phyloP scores from a whole-genome alignment of 352 stramenopile species.

The Phytophthora podocarpi region DNA sequence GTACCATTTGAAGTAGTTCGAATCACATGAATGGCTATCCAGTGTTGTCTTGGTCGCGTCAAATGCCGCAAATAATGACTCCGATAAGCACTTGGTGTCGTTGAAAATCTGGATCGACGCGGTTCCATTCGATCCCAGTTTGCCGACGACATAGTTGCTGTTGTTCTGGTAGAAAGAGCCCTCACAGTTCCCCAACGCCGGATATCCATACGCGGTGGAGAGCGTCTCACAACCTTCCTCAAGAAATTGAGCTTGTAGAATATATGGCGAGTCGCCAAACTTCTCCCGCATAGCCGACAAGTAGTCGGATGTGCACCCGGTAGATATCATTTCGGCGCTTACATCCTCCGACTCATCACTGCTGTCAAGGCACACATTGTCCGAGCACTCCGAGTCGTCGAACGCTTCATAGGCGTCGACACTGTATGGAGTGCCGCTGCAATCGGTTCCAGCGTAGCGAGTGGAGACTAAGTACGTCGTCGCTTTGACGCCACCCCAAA shows the following conservation, averaged over 20 bases:
- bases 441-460: too few relatives aligned
- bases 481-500: too few relatives aligned
- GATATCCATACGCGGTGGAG: background rate
- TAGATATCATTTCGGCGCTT: too few relatives aligned
- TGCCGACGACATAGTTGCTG: background rate
- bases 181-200: conserved; percentile 9
- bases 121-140: background rate
- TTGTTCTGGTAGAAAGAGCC: background rate
- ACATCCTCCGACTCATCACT: too few relatives aligned
- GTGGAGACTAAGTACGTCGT: too few relatives aligned
- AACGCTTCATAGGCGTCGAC: too few relatives aligned
- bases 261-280: conserved; percentile 12
- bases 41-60: background rate
- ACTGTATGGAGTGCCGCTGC: too few relatives aligned
- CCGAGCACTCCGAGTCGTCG: too few relatives aligned
- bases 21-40: conserved; percentile 3
- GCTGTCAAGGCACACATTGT: too few relatives aligned
- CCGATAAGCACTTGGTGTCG: background rate
- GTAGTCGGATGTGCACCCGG: too few relatives aligned
- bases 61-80: background rate
- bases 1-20: background rate
- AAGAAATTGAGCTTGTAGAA: background rate
- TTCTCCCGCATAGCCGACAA: conserved; percentile 6
- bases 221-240: conserved; percentile 2
- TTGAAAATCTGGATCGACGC: background rate